These are phyloP conservation scores for Sporobolus alterniflorus DNA, from an alignment of 202 grass and related monocot genomes.

Conservation along the genomic window DNA sequence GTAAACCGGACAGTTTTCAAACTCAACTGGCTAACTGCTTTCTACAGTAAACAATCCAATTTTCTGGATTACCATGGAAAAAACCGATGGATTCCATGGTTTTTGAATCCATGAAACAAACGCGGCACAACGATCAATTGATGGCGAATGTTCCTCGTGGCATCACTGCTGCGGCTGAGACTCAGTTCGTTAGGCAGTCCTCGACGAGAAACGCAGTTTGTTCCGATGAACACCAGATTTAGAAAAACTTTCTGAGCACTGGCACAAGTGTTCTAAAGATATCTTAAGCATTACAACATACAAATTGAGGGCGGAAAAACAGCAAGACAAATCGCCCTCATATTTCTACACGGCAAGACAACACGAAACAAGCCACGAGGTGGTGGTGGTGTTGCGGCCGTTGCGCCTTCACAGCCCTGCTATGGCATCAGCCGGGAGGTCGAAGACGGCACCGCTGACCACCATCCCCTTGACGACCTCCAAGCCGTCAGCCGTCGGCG, in stretches of 20 bases:
- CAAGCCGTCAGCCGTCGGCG: constrained; percentile 27
- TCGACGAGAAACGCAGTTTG: neutral
- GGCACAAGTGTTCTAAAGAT: neutral
- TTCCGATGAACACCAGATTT: constrained; percentile 7
- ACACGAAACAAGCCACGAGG: neutral
- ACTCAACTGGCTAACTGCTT: no score
- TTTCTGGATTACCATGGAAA: no score
- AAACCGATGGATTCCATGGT: no score
- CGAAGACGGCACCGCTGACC: constrained; percentile 29
- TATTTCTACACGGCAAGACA: no score
- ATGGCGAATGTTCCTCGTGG: neutral
- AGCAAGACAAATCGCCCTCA: neutral
- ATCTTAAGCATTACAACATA: constrained; percentile 22
- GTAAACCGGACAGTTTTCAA: no score
- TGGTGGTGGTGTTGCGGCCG: neutral
- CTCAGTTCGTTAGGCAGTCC: neutral
- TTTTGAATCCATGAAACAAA: no score
- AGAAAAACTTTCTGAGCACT: neutral
- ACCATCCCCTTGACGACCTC: constrained; percentile 50
- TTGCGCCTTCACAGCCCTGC: constrained; percentile 23
- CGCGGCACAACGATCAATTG: no score
- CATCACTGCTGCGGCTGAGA: no score
- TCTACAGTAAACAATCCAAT: no score
- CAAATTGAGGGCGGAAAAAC: neutral
- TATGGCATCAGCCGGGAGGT: constrained; percentile 3